A percentile compares a stretch with the other conserved stretches of the same genome.
phyloP scores from a whole-genome alignment of 2,329 filamentous ascomycete genomes.

The Diaporthe aspalathi region DNA sequence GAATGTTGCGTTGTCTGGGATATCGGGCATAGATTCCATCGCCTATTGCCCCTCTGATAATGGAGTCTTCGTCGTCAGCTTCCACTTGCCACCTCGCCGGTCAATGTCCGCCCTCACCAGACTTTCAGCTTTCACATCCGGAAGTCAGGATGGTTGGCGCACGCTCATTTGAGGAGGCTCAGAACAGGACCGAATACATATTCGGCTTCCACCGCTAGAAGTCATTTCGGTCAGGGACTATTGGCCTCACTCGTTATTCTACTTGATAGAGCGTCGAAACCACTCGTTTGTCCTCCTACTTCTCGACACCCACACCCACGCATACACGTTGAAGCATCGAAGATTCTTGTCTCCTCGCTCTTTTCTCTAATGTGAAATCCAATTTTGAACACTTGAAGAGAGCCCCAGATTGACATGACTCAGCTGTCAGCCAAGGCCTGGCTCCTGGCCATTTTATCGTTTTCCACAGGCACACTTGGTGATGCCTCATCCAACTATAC shows the following conservation, averaged over 20 bases:
- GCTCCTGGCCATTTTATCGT: constrained; percentile 8
- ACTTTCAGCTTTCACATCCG: background rate
- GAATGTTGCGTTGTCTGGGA: background rate
- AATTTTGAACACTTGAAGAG: too few relatives aligned
- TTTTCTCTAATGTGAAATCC: too few relatives aligned
- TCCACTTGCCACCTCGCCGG: background rate
- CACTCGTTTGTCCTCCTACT: background rate
- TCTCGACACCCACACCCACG: background rate
- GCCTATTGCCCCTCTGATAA: background rate
- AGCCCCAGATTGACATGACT: background rate
- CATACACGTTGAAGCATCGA: background rate
- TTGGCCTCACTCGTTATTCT: background rate
- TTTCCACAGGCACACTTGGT: background rate
- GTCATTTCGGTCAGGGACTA: background rate
- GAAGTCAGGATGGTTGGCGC: background rate
- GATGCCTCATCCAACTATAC: constrained; percentile 3
- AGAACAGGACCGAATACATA: background rate
- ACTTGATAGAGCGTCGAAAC: background rate
- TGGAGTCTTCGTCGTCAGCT: background rate
- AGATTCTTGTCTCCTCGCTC: background rate
- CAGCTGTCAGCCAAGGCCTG: constrained; percentile 3
- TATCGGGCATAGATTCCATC: background rate
- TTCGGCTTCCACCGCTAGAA: background rate
- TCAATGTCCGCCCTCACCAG: background rate
- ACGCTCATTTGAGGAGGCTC: background rate